Conservation (phyloP, 768 basidiomycete genomes). For the Rhodocollybia butyracea region DNA sequence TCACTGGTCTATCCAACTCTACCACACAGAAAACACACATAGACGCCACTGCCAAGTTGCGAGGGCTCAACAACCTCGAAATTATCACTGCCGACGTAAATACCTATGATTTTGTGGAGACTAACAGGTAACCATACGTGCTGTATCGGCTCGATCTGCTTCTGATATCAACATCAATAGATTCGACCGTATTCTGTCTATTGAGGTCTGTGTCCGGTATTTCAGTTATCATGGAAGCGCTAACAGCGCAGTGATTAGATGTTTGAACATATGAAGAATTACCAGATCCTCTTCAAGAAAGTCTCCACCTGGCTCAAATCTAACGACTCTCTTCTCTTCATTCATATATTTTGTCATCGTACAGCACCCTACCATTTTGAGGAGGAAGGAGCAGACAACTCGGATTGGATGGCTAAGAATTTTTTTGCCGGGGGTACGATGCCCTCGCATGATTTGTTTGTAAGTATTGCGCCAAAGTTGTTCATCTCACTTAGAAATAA, state of each 20-base stretch:
- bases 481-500: background rate
- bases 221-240: background rate
- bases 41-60: slow-evolving; percentile 43
- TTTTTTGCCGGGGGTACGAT: slow-evolving; percentile 78
- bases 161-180: slow-evolving; percentile 28
- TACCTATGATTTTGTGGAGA: slow-evolving; percentile 50
- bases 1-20: slow-evolving; percentile 67
- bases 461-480: slow-evolving; percentile 12
- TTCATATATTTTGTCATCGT: slow-evolving; percentile 69
- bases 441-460: slow-evolving; percentile 63
- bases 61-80: slow-evolving; percentile 54
- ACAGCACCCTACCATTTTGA: slow-evolving; percentile 68
- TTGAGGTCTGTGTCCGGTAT: slow-evolving; percentile 48
- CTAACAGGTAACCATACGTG: slow-evolving; percentile 41
- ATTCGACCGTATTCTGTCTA: slow-evolving; percentile 69
- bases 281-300: slow-evolving; percentile 57
- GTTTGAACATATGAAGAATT: slow-evolving; percentile 81
- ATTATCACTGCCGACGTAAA: slow-evolving; percentile 73
- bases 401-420: slow-evolving; percentile 64
- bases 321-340: slow-evolving; percentile 51
- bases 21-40: slow-evolving; percentile 65
- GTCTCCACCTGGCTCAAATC: slow-evolving; percentile 56
- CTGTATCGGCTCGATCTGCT: background rate
- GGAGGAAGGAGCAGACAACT: slow-evolving; percentile 34
- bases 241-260: slow-evolving; percentile 32